phyloP scores from a whole-genome alignment of 1,139 yeast species.

The Suhomyces coccinellae region DNA sequence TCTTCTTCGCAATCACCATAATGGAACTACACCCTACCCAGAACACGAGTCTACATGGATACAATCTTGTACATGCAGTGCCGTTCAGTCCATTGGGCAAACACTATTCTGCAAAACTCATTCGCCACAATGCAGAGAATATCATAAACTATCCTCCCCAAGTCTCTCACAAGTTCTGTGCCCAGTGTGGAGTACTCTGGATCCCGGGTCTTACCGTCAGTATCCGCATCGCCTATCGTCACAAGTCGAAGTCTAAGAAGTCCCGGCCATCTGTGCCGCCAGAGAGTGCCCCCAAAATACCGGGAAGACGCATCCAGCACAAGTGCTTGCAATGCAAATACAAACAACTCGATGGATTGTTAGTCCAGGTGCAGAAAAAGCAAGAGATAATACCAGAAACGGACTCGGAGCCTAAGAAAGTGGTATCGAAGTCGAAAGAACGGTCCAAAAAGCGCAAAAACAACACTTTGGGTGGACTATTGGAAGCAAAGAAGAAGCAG shows the following conservation, averaged over 20 bases:
- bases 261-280: neutral
- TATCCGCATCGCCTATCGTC: constrained; percentile 24
- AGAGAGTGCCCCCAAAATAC: neutral
- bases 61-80: constrained; percentile 31
- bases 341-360: constrained; percentile 12
- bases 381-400: neutral
- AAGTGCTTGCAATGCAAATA: constrained; percentile 33
- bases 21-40: constrained; percentile 10
- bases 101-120: constrained; percentile 27
- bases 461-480: constrained; percentile 35
- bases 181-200: constrained; percentile 43
- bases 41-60: constrained; percentile 25
- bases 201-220: constrained; percentile 48
- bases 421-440: constrained; percentile 22
- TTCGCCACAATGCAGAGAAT: constrained; percentile 24
- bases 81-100: constrained; percentile 30
- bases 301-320: constrained; percentile 23
- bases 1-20: neutral
- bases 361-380: constrained; percentile 12
- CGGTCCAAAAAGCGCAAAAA: constrained; percentile 34
- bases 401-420: neutral
- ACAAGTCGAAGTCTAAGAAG: constrained; percentile 15
- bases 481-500: constrained; percentile 45
- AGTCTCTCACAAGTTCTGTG: constrained; percentile 40
- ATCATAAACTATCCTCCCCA: constrained; percentile 30